These are phyloP conservation scores for Pleurotus tuoliensis DNA, from an alignment of 768 basidiomycete species.

Conservation along the genomic window DNA sequence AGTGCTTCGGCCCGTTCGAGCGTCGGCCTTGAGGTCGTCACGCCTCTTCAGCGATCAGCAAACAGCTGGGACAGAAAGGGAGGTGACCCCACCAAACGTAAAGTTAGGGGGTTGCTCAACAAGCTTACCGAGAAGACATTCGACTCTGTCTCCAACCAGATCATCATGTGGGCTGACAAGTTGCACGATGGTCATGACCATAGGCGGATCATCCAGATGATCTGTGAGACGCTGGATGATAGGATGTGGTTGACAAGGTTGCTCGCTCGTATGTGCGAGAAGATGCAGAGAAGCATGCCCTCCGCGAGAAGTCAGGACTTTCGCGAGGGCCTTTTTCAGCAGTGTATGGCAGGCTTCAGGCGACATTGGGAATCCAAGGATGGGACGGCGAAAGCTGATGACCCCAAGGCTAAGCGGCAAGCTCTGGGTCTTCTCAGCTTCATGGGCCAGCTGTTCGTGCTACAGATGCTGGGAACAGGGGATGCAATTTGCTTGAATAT, in stretches of 20 bases:
- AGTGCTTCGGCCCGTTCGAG: slow-evolving; percentile 23
- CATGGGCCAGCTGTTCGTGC: slow-evolving; percentile 97
- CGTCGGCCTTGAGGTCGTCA: slow-evolving; percentile 58
- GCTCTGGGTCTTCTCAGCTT: slow-evolving; percentile 97
- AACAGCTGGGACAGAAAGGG: slow-evolving; percentile 80
- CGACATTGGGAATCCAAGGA: slow-evolving; percentile 91
- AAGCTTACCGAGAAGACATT: slow-evolving; percentile 97
- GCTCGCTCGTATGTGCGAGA: slow-evolving; percentile 92
- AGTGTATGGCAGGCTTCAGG: slow-evolving; percentile 98
- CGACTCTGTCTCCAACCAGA: slow-evolving; percentile 92
- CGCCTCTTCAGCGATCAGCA: slow-evolving; percentile 68
- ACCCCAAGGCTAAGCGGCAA: slow-evolving; percentile 95
- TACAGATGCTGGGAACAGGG: slow-evolving; percentile 91
- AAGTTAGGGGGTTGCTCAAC: slow-evolving; percentile 89
- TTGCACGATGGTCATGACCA: slow-evolving; percentile 90
- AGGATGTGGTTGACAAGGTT: slow-evolving; percentile 95
- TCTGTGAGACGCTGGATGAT: slow-evolving; percentile 97
- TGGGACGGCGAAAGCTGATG: slow-evolving; percentile 89
- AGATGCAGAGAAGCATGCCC: slow-evolving; percentile 94
- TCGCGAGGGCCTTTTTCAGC: slow-evolving; percentile 93
- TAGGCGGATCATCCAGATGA: slow-evolving; percentile 92
- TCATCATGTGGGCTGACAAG: slow-evolving; percentile 93
- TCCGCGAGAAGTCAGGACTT: slow-evolving; percentile 91
- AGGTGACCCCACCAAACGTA: slow-evolving; percentile 80
- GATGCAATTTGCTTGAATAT: slow-evolving; percentile 99